Evolutionary conservation across 2,329 filamentous ascomycete species (phyloP).

Genomic region (Arthrobotrys entomopaga): DNA sequence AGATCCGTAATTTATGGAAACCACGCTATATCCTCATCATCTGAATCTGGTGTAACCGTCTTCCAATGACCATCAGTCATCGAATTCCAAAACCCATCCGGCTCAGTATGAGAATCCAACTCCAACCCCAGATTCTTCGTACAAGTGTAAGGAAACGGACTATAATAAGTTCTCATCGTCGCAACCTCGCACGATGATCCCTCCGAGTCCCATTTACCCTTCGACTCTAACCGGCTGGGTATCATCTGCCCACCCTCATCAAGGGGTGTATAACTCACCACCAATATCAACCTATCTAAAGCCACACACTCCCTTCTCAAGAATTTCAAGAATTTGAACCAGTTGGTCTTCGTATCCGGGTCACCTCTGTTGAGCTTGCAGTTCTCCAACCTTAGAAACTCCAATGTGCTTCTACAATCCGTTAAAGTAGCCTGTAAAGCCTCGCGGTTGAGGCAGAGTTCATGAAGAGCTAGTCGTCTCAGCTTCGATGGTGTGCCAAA

Average conservation of each 20-base stretch:
- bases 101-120: background rate
- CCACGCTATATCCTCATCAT: background rate
- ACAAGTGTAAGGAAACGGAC: no score
- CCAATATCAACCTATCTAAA: background rate
- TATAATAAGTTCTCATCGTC: no score
- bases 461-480: background rate
- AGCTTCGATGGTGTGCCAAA: background rate
- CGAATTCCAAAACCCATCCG: constrained; percentile 19
- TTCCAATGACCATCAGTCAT: constrained; percentile 11
- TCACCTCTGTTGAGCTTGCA: background rate
- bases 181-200: no score
- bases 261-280: background rate
- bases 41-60: background rate
- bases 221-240: background rate
- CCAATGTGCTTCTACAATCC: background rate
- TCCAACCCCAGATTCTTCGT: background rate
- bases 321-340: constrained; percentile 7
- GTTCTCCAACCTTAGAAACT: background rate
- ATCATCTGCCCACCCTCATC: background rate
- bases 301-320: background rate
- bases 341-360: background rate
- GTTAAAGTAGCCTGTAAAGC: background rate
- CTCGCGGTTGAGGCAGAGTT: background rate
- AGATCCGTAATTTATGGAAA: no score
- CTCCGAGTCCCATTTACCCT: no score